phyloP scores from a whole-genome alignment of 805 yeast species.

The Wickerhamiella cacticola region DNA sequence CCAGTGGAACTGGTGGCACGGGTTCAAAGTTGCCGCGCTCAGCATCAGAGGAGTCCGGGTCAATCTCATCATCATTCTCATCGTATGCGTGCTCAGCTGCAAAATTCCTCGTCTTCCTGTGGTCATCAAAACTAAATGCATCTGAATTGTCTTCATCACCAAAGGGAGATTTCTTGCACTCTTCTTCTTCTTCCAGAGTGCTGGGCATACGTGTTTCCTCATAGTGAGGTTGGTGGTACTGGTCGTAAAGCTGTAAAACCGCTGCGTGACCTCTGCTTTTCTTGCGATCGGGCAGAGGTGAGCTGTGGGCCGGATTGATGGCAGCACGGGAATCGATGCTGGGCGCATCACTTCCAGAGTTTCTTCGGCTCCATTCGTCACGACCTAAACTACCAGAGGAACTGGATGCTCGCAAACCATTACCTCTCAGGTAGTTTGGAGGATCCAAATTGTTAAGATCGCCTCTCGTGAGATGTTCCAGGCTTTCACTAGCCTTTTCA shows the following conservation, averaged over 20 bases:
- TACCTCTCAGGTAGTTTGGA: constrained; percentile 3
- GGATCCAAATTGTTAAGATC: constrained; percentile 5
- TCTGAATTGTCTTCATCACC: constrained; percentile 2
- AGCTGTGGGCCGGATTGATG: not conserved
- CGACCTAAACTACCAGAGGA: not conserved
- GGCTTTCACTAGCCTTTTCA: constrained; percentile 1
- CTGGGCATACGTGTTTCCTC: constrained; percentile 1
- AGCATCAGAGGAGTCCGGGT: not conserved
- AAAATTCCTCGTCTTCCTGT: not conserved
- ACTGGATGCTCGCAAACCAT: not conserved
- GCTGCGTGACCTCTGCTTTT: constrained; percentile 12
- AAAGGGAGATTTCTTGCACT: not conserved
- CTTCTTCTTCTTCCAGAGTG: constrained; percentile 4
- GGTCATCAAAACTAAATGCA: constrained; percentile 6
- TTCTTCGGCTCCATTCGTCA: constrained; percentile 2
- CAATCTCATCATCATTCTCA: not conserved
- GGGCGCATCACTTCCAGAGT: not conserved
- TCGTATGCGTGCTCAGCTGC: not conserved
- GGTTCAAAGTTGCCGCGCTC: not conserved
- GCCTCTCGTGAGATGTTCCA: constrained; percentile 8
- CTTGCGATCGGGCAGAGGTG: constrained; percentile 11
- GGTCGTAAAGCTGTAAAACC: constrained; percentile 12
- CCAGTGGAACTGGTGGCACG: not conserved
- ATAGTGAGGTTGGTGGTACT: constrained; percentile 8
- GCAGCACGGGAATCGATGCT: not conserved